These are phyloP conservation scores for Moesziomyces globuligerus DNA, from an alignment of 1,284 basidiomycete genomes.

Conservation along the genomic window DNA sequence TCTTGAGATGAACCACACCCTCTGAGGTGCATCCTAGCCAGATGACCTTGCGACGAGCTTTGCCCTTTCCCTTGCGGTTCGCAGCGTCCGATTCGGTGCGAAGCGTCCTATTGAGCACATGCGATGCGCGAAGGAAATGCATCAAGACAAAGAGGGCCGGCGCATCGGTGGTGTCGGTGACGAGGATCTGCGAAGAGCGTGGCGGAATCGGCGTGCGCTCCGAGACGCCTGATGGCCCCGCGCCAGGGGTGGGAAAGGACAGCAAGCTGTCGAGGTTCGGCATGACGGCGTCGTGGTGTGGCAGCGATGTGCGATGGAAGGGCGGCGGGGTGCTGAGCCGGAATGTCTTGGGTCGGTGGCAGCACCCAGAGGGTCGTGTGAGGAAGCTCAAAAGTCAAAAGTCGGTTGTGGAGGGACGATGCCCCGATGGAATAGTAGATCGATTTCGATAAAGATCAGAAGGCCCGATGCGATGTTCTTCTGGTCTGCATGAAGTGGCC, in stretches of 20 bases:
- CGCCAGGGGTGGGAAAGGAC: slow-evolving; percentile 24
- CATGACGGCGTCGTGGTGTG: slow-evolving; percentile 11
- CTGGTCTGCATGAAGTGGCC: too few species aligned
- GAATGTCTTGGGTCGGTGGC: too few species aligned
- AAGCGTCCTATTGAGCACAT: slow-evolving; percentile 18
- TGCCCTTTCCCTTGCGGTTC: slow-evolving; percentile 14
- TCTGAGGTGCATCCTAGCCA: slow-evolving; percentile 47
- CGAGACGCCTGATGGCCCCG: slow-evolving; percentile 14
- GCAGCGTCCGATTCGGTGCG: not conserved
- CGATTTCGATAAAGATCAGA: too few species aligned
- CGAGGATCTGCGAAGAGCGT: slow-evolving; percentile 41
- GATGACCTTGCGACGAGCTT: slow-evolving; percentile 29
- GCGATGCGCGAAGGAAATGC: slow-evolving; percentile 39
- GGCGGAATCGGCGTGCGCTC: slow-evolving; percentile 40
- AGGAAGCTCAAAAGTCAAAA: not conserved
- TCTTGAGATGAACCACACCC: slow-evolving; percentile 37
- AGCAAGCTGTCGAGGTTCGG: slow-evolving; percentile 43
- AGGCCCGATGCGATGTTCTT: not conserved
- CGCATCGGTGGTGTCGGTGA: slow-evolving; percentile 52
- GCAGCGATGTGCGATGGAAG: not conserved
- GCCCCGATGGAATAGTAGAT: not conserved
- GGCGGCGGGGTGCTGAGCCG: too few species aligned
- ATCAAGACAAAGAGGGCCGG: slow-evolving; percentile 46
- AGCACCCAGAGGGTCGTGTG: not conserved
- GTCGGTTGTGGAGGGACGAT: not conserved